Conservation (phyloP, 129 eudicot species). For the Sambucus nigra region DNA sequence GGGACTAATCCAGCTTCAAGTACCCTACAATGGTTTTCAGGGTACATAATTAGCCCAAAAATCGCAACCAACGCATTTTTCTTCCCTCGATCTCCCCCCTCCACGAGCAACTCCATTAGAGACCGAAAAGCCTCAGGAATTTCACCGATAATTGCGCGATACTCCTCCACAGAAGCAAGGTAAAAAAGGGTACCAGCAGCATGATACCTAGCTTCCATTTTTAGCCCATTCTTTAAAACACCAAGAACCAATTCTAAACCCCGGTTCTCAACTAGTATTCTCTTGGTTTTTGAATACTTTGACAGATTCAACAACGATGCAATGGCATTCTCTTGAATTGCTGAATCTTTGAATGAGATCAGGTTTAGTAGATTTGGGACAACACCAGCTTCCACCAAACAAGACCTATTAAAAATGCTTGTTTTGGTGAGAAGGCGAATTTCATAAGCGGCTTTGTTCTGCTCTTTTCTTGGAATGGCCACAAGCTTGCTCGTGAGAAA, state of each 20-base stretch:
- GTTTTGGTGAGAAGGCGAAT: slow-evolving; percentile 64
- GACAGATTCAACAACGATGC: slow-evolving; percentile 70
- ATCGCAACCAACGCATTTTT: slow-evolving; percentile 71
- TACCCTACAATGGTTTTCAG: slow-evolving; percentile 55
- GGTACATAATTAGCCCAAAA: slow-evolving; percentile 48
- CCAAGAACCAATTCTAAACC: slow-evolving; percentile 49
- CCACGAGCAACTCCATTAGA: slow-evolving; percentile 54
- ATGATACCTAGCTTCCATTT: slow-evolving; percentile 70
- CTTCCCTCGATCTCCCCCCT: slow-evolving; percentile 52
- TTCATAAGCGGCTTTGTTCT: slow-evolving; percentile 60
- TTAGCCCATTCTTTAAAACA: slow-evolving; percentile 52
- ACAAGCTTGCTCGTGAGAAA: slow-evolving; percentile 29
- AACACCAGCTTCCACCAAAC: slow-evolving; percentile 74
- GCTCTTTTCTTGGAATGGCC: slow-evolving; percentile 35
- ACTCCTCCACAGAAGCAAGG: slow-evolving; percentile 74
- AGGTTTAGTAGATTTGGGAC: slow-evolving; percentile 53
- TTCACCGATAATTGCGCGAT: slow-evolving; percentile 50
- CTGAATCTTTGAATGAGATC: slow-evolving; percentile 29
- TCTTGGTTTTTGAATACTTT: slow-evolving; percentile 37
- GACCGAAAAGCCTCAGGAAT: slow-evolving; percentile 51
- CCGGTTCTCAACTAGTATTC: slow-evolving; percentile 46
- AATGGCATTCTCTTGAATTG: slow-evolving; percentile 53
- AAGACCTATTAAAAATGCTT: slow-evolving; percentile 64
- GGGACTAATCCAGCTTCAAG: slow-evolving; percentile 62
- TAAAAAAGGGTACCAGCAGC: slow-evolving; percentile 85